Evolutionary conservation across 2,329 filamentous ascomycete genomes (phyloP).

Genomic region (Didymella keratinophila): DNA sequence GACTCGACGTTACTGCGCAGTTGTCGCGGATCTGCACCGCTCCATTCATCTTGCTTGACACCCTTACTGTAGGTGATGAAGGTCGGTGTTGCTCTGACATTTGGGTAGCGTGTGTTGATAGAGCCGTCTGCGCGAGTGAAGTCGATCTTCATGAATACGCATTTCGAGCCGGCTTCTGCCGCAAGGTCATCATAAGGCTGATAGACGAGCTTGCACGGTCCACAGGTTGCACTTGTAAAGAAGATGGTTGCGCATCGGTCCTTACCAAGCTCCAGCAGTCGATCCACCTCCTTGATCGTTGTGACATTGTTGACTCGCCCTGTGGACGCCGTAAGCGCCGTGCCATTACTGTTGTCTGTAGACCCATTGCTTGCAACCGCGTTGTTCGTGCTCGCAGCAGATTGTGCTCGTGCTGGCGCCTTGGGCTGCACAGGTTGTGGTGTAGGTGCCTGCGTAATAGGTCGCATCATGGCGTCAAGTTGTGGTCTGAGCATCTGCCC

Average conservation of each 20-base stretch:
- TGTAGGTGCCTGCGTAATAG: constrained; percentile 66
- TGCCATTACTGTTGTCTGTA: constrained; percentile 18
- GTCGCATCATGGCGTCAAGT: constrained; percentile 69
- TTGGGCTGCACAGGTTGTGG: constrained; percentile 42
- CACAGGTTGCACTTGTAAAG: constrained; percentile 89
- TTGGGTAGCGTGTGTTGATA: constrained; percentile 67
- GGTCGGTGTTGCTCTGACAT: constrained; percentile 80
- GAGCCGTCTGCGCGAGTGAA: constrained; percentile 70
- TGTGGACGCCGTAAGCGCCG: constrained; percentile 31
- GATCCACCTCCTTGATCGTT: constrained; percentile 67
- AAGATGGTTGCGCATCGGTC: constrained; percentile 81
- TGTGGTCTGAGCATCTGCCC: constrained; percentile 87
- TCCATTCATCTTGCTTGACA: constrained; percentile 79
- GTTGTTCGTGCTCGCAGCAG: constrained; percentile 19
- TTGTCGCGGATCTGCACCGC: constrained; percentile 73
- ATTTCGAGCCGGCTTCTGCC: constrained; percentile 71
- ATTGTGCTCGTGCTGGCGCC: constrained; percentile 24
- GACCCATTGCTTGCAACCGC: constrained; percentile 17
- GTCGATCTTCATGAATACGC: constrained; percentile 83
- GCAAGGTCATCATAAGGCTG: constrained; percentile 83
- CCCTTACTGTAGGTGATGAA: constrained; percentile 86
- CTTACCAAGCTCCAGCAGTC: constrained; percentile 65
- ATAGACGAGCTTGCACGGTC: constrained; percentile 83
- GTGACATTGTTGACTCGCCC: constrained; percentile 69
- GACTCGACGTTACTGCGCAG: constrained; percentile 76